phyloP scores from a whole-genome alignment of 352 stramenopile genomes.

The Phytophthora melonis region DNA sequence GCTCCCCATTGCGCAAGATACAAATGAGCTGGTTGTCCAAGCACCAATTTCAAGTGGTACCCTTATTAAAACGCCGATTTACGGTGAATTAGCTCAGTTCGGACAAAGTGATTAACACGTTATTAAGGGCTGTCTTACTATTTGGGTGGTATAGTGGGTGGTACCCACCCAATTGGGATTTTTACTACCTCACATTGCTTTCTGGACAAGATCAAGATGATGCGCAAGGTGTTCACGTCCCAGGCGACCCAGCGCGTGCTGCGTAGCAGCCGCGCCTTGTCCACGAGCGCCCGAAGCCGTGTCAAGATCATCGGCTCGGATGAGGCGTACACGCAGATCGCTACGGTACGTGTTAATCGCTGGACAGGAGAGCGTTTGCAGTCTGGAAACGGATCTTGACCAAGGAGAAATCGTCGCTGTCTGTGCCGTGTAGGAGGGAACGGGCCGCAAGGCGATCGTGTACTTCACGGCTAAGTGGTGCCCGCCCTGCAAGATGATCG shows the following conservation, averaged over 20 bases:
- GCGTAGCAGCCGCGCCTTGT: constrained; percentile 37
- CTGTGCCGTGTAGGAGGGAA: constrained; percentile 53
- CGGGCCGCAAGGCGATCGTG: constrained; percentile 77
- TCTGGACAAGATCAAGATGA: constrained; percentile 37
- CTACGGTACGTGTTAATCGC: constrained; percentile 45
- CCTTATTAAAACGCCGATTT: too few relatives aligned
- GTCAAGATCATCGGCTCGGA: constrained; percentile 83
- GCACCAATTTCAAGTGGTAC: too few relatives aligned
- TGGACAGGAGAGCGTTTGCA: neutral
- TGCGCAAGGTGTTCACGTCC: constrained; percentile 47
- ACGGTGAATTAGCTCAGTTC: too few relatives aligned
- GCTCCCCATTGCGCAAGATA: constrained; percentile 22
- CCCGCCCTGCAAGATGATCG: constrained; percentile 93
- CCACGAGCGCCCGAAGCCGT: constrained; percentile 57
- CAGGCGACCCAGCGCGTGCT: constrained; percentile 31
- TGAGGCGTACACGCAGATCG: constrained; percentile 77
- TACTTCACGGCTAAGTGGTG: constrained; percentile 94
- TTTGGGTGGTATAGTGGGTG: too few relatives aligned
- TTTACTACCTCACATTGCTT: constrained; percentile 8
- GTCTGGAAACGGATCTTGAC: neutral
- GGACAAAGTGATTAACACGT: too few relatives aligned
- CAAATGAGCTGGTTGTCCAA: neutral
- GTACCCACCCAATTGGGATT: constrained; percentile 3
- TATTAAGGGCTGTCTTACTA: too few relatives aligned
- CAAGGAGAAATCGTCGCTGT: neutral